phyloP scores from a whole-genome alignment of 345 rosid species.

The Clausena lansium region DNA sequence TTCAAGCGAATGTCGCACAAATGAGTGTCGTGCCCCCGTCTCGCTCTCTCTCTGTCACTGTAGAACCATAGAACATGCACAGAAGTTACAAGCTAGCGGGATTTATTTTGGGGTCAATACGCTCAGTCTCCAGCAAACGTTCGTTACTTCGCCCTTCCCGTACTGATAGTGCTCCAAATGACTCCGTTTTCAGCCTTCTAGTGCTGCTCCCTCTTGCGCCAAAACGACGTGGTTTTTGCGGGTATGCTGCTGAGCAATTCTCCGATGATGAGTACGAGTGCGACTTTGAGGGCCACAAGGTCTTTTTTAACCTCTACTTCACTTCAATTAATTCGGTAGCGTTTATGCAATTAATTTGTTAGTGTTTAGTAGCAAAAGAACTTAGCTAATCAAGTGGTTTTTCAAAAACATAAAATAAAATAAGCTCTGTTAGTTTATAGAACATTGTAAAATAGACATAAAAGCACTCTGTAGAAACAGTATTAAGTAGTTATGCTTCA shows the following conservation, averaged over 20 bases:
- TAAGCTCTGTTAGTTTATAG: no score
- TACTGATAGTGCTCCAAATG: background rate
- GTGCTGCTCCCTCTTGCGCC: slow-evolving; percentile 23
- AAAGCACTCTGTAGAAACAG: background rate
- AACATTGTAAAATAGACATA: background rate
- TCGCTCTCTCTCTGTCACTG: no score
- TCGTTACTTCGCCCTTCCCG: background rate
- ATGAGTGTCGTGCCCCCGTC: no score
- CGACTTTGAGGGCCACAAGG: slow-evolving; percentile 84
- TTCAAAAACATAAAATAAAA: background rate
- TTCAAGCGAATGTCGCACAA: no score
- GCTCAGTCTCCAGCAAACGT: slow-evolving; percentile 16
- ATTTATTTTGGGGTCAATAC: slow-evolving; percentile 3
- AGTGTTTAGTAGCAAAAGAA: no score
- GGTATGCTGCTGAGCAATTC: slow-evolving; percentile 78
- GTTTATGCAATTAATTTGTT: background rate
- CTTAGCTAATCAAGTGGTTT: background rate
- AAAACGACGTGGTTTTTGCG: slow-evolving; percentile 36
- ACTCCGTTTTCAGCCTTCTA: slow-evolving; percentile 25
- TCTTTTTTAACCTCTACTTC: background rate
- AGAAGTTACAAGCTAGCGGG: background rate
- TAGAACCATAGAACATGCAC: background rate
- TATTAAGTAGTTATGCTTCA: background rate
- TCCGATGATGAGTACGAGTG: slow-evolving; percentile 92
- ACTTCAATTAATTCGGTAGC: background rate